phyloP scores from a whole-genome alignment of 208 protist species.

The Leishmania mexicana region DNA sequence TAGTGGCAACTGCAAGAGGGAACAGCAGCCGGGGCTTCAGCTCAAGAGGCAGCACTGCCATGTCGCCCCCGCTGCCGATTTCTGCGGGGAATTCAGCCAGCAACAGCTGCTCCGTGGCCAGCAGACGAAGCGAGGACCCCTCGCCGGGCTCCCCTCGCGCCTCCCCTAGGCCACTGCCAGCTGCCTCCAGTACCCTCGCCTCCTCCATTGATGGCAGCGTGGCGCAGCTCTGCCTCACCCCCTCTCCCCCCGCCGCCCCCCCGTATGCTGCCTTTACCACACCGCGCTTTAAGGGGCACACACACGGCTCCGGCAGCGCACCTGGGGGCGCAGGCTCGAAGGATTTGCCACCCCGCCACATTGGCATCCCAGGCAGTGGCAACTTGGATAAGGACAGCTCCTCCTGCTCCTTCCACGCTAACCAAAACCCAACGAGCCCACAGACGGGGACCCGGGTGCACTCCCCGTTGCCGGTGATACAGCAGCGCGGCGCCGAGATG shows the following conservation, averaged over 20 bases:
- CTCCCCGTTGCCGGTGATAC: neutral
- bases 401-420: neutral
- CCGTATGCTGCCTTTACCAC: conserved; percentile 13
- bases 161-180: neutral
- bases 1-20: neutral
- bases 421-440: neutral
- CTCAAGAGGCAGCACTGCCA: neutral
- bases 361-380: conserved; percentile 4
- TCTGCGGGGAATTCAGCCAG: neutral
- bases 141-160: conserved; percentile 1
- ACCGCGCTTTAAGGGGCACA: conserved; percentile 14
- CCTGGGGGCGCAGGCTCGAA: neutral
- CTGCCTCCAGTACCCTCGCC: neutral
- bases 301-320: conserved; percentile 1
- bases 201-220: conserved; percentile 10
- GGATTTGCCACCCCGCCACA: neutral
- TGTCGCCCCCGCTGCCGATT: neutral
- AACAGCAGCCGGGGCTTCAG: neutral
- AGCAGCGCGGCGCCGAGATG: neutral
- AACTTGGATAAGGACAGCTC: neutral
- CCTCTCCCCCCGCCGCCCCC: conserved; percentile 14
- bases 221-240: conserved; percentile 29
- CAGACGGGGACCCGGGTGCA: neutral
- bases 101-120: neutral
- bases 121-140: neutral